phyloP scores from a whole-genome alignment of 148 eudicot species.

The Diospyros kaki region DNA sequence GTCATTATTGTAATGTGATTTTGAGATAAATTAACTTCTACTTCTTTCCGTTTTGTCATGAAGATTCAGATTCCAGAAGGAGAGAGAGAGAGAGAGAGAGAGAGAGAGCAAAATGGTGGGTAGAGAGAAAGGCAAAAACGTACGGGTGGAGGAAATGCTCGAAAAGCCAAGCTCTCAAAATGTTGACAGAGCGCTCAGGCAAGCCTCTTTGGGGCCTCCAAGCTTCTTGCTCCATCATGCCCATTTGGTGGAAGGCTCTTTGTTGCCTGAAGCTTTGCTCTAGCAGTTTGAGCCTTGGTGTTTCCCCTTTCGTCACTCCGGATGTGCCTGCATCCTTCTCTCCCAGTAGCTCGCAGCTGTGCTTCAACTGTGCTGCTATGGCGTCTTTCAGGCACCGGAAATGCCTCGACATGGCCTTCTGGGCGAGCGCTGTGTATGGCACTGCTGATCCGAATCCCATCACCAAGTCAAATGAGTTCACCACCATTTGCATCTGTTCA shows the following conservation, averaged over 20 bases:
- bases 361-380: conserved; percentile 60
- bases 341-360: conserved; percentile 70
- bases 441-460: conserved; percentile 83
- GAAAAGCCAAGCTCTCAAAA: conserved; percentile 90
- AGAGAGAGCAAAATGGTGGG: not conserved
- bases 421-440: conserved; percentile 85
- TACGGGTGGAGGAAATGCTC: conserved; percentile 98
- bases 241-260: conserved; percentile 89
- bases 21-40: not conserved
- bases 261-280: conserved; percentile 89
- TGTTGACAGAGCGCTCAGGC: conserved; percentile 84
- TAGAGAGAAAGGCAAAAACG: conserved; percentile 25
- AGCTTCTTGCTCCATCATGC: conserved; percentile 93
- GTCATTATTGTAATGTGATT: not conserved
- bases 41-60: not conserved
- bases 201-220: conserved; percentile 95
- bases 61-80: not conserved
- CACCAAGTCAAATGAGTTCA: conserved; percentile 79
- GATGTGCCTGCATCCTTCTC: conserved; percentile 74
- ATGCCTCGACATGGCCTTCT: conserved; percentile 93
- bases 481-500: conserved; percentile 96
- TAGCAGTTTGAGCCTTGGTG: conserved; percentile 69
- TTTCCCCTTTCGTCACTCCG: conserved; percentile 87
- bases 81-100: not conserved
- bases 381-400: conserved; percentile 85